Conservation (phyloP, 345 rosid species). For the Rhodamnia rubescens region DNA sequence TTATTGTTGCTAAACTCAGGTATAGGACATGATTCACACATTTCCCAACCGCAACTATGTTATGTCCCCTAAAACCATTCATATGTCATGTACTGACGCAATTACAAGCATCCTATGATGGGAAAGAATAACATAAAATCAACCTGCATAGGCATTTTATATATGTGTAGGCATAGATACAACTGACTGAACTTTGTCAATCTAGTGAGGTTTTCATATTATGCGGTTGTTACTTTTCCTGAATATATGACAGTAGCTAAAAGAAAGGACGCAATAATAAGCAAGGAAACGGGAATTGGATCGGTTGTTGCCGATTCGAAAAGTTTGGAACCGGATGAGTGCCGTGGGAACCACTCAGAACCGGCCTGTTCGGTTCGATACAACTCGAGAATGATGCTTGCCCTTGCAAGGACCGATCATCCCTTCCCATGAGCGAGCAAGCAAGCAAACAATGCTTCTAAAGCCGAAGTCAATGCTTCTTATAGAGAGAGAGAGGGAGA, state of each 20-base stretch:
- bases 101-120: neutral
- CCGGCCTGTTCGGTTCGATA: neutral
- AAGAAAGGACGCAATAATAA: neutral
- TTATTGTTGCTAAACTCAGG: neutral
- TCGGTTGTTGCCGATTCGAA: neutral
- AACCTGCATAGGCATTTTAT: neutral
- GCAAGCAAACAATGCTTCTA: neutral
- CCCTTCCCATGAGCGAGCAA: neutral
- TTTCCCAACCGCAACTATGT: neutral
- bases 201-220: neutral
- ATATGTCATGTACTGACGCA: neutral
- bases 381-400: neutral
- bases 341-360: neutral
- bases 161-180: no score
- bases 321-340: neutral
- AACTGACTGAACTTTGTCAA: neutral
- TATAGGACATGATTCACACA: neutral
- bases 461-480: neutral
- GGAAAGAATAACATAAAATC: neutral
- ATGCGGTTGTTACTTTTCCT: neutral
- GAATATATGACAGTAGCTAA: neutral
- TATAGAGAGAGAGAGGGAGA: neutral
- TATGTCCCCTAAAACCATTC: neutral
- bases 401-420: neutral
- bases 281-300: neutral